Conservation (phyloP, 1,284 basidiomycete species). For the Leucoagaricus sp. region DNA sequence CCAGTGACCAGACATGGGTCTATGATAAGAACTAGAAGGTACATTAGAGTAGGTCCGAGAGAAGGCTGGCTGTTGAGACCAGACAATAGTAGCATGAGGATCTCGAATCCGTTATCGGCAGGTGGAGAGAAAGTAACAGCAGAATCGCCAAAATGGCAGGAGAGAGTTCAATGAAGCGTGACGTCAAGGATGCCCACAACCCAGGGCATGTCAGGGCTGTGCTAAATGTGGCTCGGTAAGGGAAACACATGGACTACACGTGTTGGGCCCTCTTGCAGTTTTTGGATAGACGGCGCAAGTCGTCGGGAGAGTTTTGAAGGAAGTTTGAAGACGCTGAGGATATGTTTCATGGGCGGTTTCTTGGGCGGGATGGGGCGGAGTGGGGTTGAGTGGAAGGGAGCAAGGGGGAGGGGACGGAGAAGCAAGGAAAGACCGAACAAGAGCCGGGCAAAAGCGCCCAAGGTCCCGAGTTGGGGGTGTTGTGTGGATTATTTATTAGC, state of each 20-base stretch:
- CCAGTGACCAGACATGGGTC: too few species aligned
- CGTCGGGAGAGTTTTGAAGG: not conserved
- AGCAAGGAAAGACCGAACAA: not conserved
- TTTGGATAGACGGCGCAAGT: not conserved
- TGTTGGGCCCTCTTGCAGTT: conserved; percentile 5
- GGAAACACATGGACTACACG: conserved; percentile 14
- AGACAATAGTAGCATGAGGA: conserved; percentile 4
- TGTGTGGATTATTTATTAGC: conserved; percentile 4
- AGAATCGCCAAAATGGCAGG: conserved; percentile 3
- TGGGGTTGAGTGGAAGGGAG: conserved; percentile 17
- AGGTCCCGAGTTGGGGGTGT: conserved; percentile 11
- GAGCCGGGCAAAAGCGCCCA: not conserved
- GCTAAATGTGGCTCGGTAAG: conserved; percentile 11
- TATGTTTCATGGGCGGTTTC: not conserved
- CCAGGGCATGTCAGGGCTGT: conserved; percentile 11
- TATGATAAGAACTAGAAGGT: too few species aligned
- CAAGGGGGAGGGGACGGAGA: not conserved
- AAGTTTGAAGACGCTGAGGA: not conserved
- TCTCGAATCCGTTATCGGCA: conserved; percentile 7
- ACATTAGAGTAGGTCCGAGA: too few species aligned
- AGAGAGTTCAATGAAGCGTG: not conserved
- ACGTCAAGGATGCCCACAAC: conserved; percentile 14
- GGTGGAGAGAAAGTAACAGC: not conserved
- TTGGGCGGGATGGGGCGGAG: not conserved
- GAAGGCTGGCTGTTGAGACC: too few species aligned